phyloP scores from a whole-genome alignment of 2,329 filamentous ascomycete genomes.

The Pseudocercospora fijiensis region DNA sequence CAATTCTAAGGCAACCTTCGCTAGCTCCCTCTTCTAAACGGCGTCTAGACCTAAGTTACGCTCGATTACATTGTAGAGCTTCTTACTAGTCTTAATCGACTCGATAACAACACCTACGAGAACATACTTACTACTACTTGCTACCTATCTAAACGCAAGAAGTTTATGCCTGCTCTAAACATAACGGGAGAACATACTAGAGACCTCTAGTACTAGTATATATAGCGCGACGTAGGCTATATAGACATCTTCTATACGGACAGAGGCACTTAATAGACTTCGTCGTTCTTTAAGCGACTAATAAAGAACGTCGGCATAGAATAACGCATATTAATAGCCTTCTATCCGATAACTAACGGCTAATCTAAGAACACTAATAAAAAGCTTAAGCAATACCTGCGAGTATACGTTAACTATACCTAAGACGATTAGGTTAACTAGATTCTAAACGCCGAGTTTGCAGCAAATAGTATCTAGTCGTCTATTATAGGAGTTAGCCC shows the following conservation, averaged over 20 bases:
- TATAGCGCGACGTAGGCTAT: neutral
- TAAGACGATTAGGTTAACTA: neutral
- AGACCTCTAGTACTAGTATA: neutral
- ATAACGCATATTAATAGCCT: neutral
- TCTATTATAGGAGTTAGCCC: neutral
- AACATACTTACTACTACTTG: neutral
- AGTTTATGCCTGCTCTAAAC: neutral
- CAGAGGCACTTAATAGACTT: neutral
- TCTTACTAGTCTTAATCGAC: neutral
- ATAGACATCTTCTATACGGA: neutral
- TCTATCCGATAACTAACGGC: neutral
- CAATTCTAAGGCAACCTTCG: neutral
- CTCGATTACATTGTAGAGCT: neutral
- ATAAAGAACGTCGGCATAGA: neutral
- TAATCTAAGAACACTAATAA: slow-evolving; percentile 3
- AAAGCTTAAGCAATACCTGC: neutral
- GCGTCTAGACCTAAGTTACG: neutral
- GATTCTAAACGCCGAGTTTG: neutral
- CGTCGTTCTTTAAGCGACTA: neutral
- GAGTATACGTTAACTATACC: neutral
- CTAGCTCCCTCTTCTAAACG: neutral
- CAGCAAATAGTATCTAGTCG: neutral
- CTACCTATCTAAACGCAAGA: neutral
- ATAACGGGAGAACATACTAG: neutral
- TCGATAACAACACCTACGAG: neutral